A percentile compares a stretch with the other conserved stretches of the same genome.
Conservation (phyloP, 345 rosid species). For the Excoecaria agallocha region DNA sequence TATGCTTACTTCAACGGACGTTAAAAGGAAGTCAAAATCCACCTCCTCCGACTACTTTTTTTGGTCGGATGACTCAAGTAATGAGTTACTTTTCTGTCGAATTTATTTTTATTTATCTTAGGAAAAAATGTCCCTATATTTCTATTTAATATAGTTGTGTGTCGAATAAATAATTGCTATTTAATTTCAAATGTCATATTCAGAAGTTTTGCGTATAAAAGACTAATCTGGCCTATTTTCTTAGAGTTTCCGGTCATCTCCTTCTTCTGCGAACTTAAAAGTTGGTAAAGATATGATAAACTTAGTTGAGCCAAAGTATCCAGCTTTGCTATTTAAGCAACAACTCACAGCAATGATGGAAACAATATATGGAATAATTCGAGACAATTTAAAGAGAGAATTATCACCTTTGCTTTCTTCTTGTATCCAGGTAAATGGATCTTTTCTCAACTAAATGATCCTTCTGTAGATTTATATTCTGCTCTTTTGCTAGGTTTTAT, state of each 20-base stretch:
- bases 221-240: constrained; percentile 5
- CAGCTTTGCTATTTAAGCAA: constrained; percentile 92
- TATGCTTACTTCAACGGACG: constrained; percentile 22
- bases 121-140: background rate
- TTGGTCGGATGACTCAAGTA: constrained; percentile 74
- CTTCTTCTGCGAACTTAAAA: constrained; percentile 64
- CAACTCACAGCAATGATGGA: constrained; percentile 97
- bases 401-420: constrained; percentile 62
- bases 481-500: background rate
- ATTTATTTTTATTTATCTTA: background rate
- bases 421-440: constrained; percentile 70
- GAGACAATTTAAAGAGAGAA: constrained; percentile 94
- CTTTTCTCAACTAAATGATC: too few species aligned
- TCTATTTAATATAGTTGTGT: background rate
- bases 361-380: constrained; percentile 84
- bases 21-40: constrained; percentile 44
- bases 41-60: constrained; percentile 76
- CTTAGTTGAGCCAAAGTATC: constrained; percentile 90
- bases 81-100: background rate
- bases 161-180: background rate
- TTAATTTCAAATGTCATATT: constrained; percentile 5
- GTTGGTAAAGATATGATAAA: constrained; percentile 56
- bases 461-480: background rate
- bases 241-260: constrained; percentile 92
- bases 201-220: background rate